Evolutionary conservation across 2,329 filamentous ascomycete genomes (phyloP), one percentile per base, ranked within the genome.

Genomic region (Alternaria infectoria): DNA sequence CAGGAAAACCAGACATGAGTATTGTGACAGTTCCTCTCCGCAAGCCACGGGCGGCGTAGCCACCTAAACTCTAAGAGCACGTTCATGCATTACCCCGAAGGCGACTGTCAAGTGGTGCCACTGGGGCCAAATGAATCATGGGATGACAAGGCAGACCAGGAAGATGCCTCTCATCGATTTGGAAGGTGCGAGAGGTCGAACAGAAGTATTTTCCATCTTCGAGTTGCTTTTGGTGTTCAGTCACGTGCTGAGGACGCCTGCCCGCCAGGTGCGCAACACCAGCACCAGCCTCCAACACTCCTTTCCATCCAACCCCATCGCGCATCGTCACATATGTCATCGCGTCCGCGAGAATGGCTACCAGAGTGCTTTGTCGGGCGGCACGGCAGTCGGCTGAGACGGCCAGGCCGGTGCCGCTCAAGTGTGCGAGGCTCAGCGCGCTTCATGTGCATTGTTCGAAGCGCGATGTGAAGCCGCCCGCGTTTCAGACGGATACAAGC

Each of bases 361-460:
- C 54, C 21, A 66, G 61, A 68, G 66, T 66, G 54, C 57, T 32
- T 63, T 58, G 43, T 54, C 69, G 61, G 62, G 52, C 62, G 51
- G 57, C 56, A 61, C 57, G 58, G 30, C 43, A 54, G 59, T 70
- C 59, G 67, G 66, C 70, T 76, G 77, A 79, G 73, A 79, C 76
- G 64, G 43, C 69, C 64, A 73, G 71, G 67, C 67, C 68, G 63
- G 67, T 62, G 63, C 61, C 51, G 66, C 56, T 52, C 36, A 64
- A 60, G 58, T 62, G 60, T 74, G 69, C 77, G 76, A 78, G 69
- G 75, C 76, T 70, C 71, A 61, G 67, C 51, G 71, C 74, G 77
- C 77, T 74, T 80, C 77, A 80, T 69, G 64, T 79, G 73, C 74
- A 75, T 77, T 69, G 70, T 74, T 74, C 70, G 64, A 77, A 72